These are phyloP conservation scores for Platanus orientalis DNA, from an alignment of 164 flowering plant genomes.

Conservation along the genomic window DNA sequence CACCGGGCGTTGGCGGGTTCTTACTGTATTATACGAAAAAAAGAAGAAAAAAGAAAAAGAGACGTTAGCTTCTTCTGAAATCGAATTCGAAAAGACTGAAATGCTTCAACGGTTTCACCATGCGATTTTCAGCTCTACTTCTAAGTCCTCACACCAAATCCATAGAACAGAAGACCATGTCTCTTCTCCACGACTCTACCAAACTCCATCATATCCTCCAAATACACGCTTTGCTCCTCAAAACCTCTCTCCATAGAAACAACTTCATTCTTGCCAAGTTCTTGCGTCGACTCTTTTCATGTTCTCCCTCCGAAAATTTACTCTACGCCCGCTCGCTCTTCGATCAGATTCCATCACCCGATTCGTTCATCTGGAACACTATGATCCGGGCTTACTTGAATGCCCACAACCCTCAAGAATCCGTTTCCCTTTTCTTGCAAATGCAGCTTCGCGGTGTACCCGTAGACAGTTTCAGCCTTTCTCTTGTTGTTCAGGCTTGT, in stretches of 20 bases:
- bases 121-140: conserved; percentile 4
- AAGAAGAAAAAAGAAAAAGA: too few species aligned
- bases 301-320: conserved; percentile 7
- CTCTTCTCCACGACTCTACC: conserved; percentile 23
- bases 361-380: conserved; percentile 34
- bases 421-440: conserved; percentile 20
- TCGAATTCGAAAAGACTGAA: too few species aligned
- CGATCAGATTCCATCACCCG: conserved; percentile 20
- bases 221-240: conserved; percentile 33
- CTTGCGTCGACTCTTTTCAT: conserved; percentile 12
- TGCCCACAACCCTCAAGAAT: conserved; percentile 24
- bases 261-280: conserved; percentile 28
- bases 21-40: too few species aligned
- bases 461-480: conserved; percentile 31
- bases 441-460: conserved; percentile 17
- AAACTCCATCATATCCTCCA: conserved; percentile 23
- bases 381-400: conserved; percentile 36
- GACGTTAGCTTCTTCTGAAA: too few species aligned
- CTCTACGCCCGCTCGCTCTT: conserved; percentile 29
- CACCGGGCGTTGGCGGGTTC: too few species aligned
- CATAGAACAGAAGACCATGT: conserved; percentile 21
- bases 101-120: not conserved
- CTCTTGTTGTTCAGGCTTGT: conserved; percentile 36
- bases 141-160: conserved; percentile 5
- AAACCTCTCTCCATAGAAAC: conserved; percentile 28